phyloP scores from a whole-genome alignment of 164 flowering plant species.

The Umbilicus rupestris region DNA sequence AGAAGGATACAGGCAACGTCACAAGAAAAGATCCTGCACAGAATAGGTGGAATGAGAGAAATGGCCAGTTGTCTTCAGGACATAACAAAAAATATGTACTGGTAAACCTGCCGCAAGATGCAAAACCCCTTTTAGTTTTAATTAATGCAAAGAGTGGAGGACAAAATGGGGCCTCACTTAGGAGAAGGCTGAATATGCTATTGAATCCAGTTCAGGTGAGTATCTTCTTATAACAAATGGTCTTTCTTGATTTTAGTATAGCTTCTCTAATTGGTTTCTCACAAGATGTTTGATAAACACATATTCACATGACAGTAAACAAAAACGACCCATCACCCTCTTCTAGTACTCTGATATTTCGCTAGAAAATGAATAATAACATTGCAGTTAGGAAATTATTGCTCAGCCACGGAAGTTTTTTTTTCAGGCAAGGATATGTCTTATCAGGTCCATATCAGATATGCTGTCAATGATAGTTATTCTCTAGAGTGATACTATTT shows the following conservation, averaged over 20 bases:
- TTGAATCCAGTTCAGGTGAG: constrained; percentile 75
- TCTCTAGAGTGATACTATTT: background rate
- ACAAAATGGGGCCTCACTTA: constrained; percentile 46
- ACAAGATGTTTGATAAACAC: background rate
- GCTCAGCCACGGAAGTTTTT: background rate
- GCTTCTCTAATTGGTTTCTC: background rate
- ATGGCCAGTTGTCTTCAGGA: background rate
- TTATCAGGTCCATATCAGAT: background rate
- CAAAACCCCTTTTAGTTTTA: constrained; percentile 68
- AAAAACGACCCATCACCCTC: background rate
- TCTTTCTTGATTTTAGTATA: background rate
- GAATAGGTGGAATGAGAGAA: constrained; percentile 10
- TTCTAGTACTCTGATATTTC: background rate
- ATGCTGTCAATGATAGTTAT: background rate
- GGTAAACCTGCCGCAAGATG: constrained; percentile 53
- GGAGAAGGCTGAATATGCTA: constrained; percentile 50
- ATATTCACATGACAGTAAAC: background rate
- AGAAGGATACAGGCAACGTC: constrained; percentile 17
- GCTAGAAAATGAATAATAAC: background rate
- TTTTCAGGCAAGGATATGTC: background rate
- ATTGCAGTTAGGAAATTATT: background rate
- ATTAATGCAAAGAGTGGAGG: constrained; percentile 73
- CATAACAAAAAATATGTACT: constrained; percentile 31
- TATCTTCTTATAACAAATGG: background rate
- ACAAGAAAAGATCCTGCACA: constrained; percentile 20